Evolutionary conservation across 1,284 basidiomycete genomes (phyloP).

Genomic region (Sutorius eximius): DNA sequence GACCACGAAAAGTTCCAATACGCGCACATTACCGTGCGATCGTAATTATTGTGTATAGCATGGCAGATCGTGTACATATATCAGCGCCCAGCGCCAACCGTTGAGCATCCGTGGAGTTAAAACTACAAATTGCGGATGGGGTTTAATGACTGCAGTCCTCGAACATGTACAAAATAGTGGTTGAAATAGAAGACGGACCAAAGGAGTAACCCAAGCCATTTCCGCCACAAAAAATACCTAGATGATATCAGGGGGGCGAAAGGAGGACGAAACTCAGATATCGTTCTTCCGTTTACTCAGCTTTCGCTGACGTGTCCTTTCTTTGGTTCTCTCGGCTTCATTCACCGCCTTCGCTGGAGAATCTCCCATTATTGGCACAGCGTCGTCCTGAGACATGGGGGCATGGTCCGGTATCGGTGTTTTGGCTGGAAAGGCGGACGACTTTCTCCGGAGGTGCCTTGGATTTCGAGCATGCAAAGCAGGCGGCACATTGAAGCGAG

Average conservation of each 20-base stretch:
- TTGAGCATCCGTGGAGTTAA: conserved; percentile 8
- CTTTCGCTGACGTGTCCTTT: conserved; percentile 32
- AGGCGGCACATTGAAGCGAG: conserved; percentile 6
- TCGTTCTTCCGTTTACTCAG: conserved; percentile 35
- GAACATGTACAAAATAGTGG: conserved; percentile 7
- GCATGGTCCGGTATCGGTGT: conserved; percentile 25
- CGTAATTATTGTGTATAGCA: conserved; percentile 5
- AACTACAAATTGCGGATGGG: conserved; percentile 14
- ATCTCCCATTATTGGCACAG: conserved; percentile 10
- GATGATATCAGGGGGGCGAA: conserved; percentile 11
- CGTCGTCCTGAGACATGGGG: conserved; percentile 16
- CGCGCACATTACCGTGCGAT: conserved; percentile 5
- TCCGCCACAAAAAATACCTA: conserved; percentile 16
- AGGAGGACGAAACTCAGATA: conserved; percentile 21
- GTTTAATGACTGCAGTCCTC: conserved; percentile 10
- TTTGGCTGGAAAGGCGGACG: conserved; percentile 27
- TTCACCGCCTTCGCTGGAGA: conserved; percentile 12
- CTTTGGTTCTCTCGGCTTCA: conserved; percentile 23
- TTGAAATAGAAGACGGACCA: conserved; percentile 23
- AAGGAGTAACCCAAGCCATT: conserved; percentile 24
- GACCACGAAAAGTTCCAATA: background rate
- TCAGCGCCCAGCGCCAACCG: conserved; percentile 20
- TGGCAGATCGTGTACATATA: conserved; percentile 1
- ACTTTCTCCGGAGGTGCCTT: conserved; percentile 27
- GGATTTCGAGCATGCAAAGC: conserved; percentile 15